These are phyloP conservation scores for Malus hybrid DNA, from an alignment of 331 rosid genomes.

Conservation along the genomic window DNA sequence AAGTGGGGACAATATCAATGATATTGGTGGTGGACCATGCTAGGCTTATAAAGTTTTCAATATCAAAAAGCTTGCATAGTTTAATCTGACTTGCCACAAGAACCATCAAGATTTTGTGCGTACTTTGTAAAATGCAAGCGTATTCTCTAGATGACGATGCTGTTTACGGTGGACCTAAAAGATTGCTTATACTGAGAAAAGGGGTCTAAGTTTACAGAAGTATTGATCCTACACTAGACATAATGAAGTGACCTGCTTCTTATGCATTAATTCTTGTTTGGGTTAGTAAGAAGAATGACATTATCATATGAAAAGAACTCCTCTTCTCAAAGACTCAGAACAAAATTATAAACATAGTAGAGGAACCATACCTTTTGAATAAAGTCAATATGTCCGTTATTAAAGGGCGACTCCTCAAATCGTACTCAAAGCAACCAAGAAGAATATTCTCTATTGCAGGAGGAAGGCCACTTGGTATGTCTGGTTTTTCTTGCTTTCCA, in stretches of 20 bases:
- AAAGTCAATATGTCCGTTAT: slow-evolving; percentile 55
- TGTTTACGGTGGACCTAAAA: background rate
- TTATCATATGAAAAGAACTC: no score
- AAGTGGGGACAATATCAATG: no score
- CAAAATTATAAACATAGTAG: background rate
- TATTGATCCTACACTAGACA: background rate
- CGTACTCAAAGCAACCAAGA: slow-evolving; percentile 84
- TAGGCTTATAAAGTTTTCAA: no score
- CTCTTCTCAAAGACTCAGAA: background rate
- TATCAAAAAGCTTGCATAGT: background rate
- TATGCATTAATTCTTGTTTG: background rate
- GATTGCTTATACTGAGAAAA: background rate
- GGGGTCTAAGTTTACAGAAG: background rate
- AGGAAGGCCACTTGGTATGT: slow-evolving; percentile 79
- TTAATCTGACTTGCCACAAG: background rate
- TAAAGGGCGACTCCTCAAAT: slow-evolving; percentile 79
- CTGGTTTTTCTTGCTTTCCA: slow-evolving; percentile 70
- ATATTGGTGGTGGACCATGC: no score
- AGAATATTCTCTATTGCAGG: slow-evolving; percentile 63
- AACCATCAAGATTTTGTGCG: background rate
- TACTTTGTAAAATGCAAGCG: background rate
- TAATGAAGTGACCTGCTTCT: background rate
- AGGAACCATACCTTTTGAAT: slow-evolving; percentile 57
- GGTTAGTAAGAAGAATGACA: background rate
- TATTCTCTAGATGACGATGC: background rate